Evolutionary conservation across 2,329 filamentous ascomycete genomes (phyloP), one percentile per base, ranked within the genome.

Genomic region (Penicillium sp.): DNA sequence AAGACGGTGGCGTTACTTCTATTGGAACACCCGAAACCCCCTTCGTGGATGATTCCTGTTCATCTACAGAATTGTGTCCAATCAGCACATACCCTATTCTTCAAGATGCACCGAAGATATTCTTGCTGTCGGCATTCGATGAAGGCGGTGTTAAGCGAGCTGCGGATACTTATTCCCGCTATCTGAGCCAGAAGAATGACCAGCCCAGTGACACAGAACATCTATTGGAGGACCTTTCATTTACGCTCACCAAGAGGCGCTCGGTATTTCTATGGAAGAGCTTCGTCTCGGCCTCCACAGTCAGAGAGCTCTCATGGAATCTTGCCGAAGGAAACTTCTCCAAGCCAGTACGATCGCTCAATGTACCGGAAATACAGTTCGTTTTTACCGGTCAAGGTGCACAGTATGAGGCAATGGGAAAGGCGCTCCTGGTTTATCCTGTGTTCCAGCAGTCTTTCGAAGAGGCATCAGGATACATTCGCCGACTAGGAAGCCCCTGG

Each of bases 351-450:
- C 48, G 60, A 23, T 47, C 51, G 2, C 42, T 49, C 9, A 26
- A 27, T 33, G 25, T 47, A 8, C 54, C 58, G 1, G 55, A 54
- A 3, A 40, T 75, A 7, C 67, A 58, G 11, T 75, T 73, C 50
- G 64, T 75, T n/a, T 75, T 75, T 52, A 74, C 73, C 3, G 73
- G 73, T 0, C 73, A 75, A 49, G 73, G 73, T 4, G 73, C 73
- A 14, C 72, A 75, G 40, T 75, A 70, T 53, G 55, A 61, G 37
- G 52, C 52, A 1, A 75, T 75, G 73, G 73, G 73, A 0, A 54
- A 59, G 22, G 65, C 70, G n/a, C 64, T 74, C 6, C 47, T 69
- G 43, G 14, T 33, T 2, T 68, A 68, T 27, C 57, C 64, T 0
- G 53, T 65, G 2, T 69, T 67, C 37, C 43, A 37, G 6, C 45